Base-by-base conservation (phyloP, 2,329 filamentous ascomycete species). In the Thielaviopsis euricoi region DNA sequence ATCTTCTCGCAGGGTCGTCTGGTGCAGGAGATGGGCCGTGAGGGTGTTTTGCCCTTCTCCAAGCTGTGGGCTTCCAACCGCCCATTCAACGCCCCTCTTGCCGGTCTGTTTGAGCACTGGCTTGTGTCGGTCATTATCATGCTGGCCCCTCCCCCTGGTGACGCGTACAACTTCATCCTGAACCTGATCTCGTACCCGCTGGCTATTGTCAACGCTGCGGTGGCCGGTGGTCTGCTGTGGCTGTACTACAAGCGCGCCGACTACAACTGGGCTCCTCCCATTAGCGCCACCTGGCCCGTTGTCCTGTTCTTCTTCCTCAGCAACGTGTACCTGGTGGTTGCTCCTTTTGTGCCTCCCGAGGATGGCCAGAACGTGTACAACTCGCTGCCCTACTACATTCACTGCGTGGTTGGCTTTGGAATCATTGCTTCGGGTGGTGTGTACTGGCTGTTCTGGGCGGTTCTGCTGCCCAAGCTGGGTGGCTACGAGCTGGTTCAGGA, bases 1-100 rank as follows among this genome's bases (percentile, higher is more conserved):
- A 85, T 85, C 61, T 86, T 86, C 68, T 82, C 82, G 0, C 81
- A 85, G 67, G 81, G 81, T 6, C 76, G 82, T 56, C 70, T 85
- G 5, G 81, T 82, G 0, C 82, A 83, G 67, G 81, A 84, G 66
- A 75, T 85, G 17, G 82, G 80, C 3, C 78, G 80, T 12, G 82
- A 85, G 67, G 82, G 81, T 26, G 74, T 85, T n/a, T 68, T 86
- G 2, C 82, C 82, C 0, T 82, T 79, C 59, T 81, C 80, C 0
- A 70, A 72, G 0, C 71, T 85, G 63, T 85, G 79, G 74, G 81
- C 81, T 13, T 81, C 77, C 67, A 85, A 81, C 67, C 73, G 76
- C 52, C 82, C 82, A 0, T 80, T 82, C 65, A 81, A 81, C 64
- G 80, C 79, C 0, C 81, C 80, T 2, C 73, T 80, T 52, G 76